Conservation (phyloP, 305 asterid genomes). For the Fraxinus nigra region DNA sequence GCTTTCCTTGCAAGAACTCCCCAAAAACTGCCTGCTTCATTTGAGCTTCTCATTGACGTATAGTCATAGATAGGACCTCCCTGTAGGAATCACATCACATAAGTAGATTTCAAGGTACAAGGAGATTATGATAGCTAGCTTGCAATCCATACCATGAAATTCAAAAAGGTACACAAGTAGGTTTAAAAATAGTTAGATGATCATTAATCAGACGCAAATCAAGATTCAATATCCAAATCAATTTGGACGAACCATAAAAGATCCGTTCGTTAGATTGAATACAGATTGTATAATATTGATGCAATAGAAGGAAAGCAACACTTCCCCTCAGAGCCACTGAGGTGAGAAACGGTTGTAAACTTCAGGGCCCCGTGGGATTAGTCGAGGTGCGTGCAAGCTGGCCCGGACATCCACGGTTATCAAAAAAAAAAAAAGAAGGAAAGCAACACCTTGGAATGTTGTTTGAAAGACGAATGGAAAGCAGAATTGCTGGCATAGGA, state of each 20-base stretch:
- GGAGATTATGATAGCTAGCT: neutral
- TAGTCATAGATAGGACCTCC: conserved; percentile 60
- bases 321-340: too few relatives aligned
- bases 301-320: neutral
- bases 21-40: conserved; percentile 77
- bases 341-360: too few relatives aligned
- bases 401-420: too few relatives aligned
- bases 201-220: neutral
- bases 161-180: neutral
- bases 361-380: too few relatives aligned
- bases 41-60: conserved; percentile 53
- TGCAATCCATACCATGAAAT: neutral
- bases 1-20: conserved; percentile 90
- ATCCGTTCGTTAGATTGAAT: neutral
- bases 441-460: conserved; percentile 31
- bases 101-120: neutral
- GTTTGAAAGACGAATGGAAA: conserved; percentile 20
- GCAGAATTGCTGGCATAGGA: conserved; percentile 28
- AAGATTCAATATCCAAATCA: neutral
- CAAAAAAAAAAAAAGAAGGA: too few relatives aligned
- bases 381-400: too few relatives aligned
- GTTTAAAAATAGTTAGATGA: neutral
- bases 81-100: conserved; percentile 24
- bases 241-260: neutral
- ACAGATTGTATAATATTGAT: neutral